A percentile compares a stretch with the other conserved stretches of the same genome.
Evolutionary conservation across 495 filamentous ascomycete species (phyloP).

Genomic region (Pseudotulostoma volvatum): DNA sequence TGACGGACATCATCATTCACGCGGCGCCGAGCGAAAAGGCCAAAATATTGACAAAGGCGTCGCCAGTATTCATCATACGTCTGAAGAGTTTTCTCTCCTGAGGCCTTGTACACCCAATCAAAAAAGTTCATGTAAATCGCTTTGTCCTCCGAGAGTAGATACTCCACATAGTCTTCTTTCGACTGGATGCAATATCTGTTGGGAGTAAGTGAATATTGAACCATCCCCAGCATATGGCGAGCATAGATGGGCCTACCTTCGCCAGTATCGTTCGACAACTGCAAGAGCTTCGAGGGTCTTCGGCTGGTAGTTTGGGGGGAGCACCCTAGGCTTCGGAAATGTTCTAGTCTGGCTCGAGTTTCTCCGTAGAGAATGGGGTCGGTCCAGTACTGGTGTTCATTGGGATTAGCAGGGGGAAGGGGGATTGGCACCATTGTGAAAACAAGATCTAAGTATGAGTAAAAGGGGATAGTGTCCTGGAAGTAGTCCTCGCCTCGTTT

Average conservation of each 20-base stretch:
- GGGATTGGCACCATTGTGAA: no score
- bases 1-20: slow-evolving; percentile 10
- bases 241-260: slow-evolving; percentile 9
- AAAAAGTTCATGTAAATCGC: slow-evolving; percentile 12
- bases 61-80: slow-evolving; percentile 18
- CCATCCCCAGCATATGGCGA: not conserved
- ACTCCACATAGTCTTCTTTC: slow-evolving; percentile 5
- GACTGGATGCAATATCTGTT: slow-evolving; percentile 18
- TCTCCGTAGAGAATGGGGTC: slow-evolving; percentile 14
- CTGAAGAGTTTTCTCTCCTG: slow-evolving; percentile 12
- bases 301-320: slow-evolving; percentile 3
- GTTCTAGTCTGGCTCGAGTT: slow-evolving; percentile 7
- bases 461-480: not conserved
- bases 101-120: slow-evolving; percentile 16
- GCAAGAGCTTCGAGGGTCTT: slow-evolving; percentile 2
- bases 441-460: not conserved
- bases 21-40: slow-evolving; percentile 10
- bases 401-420: slow-evolving; percentile 8
- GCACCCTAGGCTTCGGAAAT: slow-evolving; percentile 11
- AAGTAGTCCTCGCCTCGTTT: not conserved
- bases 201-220: slow-evolving; percentile 1
- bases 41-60: slow-evolving; percentile 14
- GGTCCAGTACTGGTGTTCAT: slow-evolving; percentile 17
- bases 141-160: slow-evolving; percentile 3
- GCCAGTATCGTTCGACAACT: slow-evolving; percentile 9